phyloP scores from a whole-genome alignment of 2,329 filamentous ascomycete species.

The Clarireedia homoeocarpa region DNA sequence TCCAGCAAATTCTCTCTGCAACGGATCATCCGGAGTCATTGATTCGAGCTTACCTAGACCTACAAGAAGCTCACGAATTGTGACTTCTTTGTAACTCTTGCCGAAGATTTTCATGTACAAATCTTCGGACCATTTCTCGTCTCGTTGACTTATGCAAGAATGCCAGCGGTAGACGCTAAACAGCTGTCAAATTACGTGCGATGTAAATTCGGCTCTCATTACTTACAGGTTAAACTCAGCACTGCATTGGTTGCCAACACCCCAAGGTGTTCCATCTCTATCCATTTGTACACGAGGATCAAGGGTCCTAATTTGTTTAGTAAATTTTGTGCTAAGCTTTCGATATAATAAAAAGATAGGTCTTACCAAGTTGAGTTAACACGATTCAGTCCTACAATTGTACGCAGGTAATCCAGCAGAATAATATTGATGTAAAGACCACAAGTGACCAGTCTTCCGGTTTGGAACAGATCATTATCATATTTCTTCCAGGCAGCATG shows the following conservation, averaged over 20 bases:
- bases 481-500: slow-evolving; percentile 54
- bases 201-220: neutral
- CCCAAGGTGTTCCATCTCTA: slow-evolving; percentile 49
- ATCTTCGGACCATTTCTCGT: slow-evolving; percentile 74
- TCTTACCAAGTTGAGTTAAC: slow-evolving; percentile 44
- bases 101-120: slow-evolving; percentile 31
- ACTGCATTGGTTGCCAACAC: slow-evolving; percentile 73
- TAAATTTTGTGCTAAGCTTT: neutral
- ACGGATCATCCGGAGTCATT: slow-evolving; percentile 55
- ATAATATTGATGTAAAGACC: slow-evolving; percentile 74
- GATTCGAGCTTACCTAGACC: slow-evolving; percentile 57
- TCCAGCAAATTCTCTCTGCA: slow-evolving; percentile 57
- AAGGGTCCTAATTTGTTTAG: slow-evolving; percentile 40
- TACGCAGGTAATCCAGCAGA: slow-evolving; percentile 69
- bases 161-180: slow-evolving; percentile 69
- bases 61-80: slow-evolving; percentile 48
- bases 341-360: neutral
- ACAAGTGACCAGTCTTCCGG: slow-evolving; percentile 63
- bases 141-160: slow-evolving; percentile 63
- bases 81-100: slow-evolving; percentile 30
- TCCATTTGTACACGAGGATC: slow-evolving; percentile 67
- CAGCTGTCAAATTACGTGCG: neutral
- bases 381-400: slow-evolving; percentile 37
- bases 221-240: slow-evolving; percentile 69
- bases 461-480: slow-evolving; percentile 72